phyloP scores from a whole-genome alignment of 805 yeast genomes.

The Schwanniomyces occidentalis region DNA sequence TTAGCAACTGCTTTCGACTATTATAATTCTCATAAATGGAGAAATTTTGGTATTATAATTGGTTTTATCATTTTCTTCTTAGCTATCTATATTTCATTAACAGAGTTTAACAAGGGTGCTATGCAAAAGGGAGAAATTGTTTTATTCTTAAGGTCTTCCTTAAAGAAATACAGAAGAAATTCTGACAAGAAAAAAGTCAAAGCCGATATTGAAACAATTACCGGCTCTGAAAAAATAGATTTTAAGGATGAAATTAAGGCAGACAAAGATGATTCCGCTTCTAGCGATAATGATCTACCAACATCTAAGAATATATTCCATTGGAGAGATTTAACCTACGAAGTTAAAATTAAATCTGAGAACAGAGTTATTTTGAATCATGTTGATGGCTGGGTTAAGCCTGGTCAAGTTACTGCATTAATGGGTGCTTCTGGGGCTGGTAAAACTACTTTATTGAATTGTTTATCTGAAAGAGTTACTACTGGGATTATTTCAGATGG shows the following conservation, averaged over 20 bases:
- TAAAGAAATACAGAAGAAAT: constrained; percentile 30
- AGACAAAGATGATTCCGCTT: constrained; percentile 11
- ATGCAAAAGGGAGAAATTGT: constrained; percentile 46
- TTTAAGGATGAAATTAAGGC: constrained; percentile 30
- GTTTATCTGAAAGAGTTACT: constrained; percentile 31
- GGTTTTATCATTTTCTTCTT: constrained; percentile 51
- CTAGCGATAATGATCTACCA: constrained; percentile 7
- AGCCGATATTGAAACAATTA: constrained; percentile 21
- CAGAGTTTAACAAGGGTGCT: constrained; percentile 42
- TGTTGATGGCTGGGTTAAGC: constrained; percentile 82
- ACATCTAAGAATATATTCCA: constrained; percentile 24
- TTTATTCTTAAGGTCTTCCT: constrained; percentile 25
- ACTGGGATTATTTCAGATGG: constrained; percentile 22
- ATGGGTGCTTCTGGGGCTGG: constrained; percentile 57
- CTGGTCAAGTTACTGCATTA: constrained; percentile 77
- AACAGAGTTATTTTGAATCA: constrained; percentile 50
- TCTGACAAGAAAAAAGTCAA: constrained; percentile 12
- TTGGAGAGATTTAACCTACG: constrained; percentile 40
- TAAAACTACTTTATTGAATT: constrained; percentile 46
- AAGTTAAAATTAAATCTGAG: constrained; percentile 38
- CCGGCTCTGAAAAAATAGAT: constrained; percentile 23
- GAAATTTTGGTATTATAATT: constrained; percentile 70
- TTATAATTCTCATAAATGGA: constrained; percentile 66
- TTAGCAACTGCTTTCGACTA: constrained; percentile 50
- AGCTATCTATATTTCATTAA: constrained; percentile 30